These are phyloP conservation scores for Vachellia pachyceras DNA, from an alignment of 306 rosid genomes.

Conservation along the genomic window DNA sequence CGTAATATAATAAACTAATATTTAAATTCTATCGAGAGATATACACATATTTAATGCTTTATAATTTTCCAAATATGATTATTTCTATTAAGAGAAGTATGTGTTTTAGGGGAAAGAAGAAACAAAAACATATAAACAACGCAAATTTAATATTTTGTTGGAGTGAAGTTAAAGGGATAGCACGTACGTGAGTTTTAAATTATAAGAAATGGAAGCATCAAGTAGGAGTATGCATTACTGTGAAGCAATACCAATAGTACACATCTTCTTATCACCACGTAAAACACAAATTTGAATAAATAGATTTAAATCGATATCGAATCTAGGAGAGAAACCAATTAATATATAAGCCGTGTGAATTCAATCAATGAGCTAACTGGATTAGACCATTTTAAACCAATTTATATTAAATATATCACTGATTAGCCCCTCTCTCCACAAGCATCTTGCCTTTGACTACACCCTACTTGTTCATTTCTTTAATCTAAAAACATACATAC, in stretches of 20 bases:
- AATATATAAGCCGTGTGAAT: not conserved
- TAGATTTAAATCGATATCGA: not conserved
- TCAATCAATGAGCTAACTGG: not conserved
- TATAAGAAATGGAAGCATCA: not conserved
- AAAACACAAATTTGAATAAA: not conserved
- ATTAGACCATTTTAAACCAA: not conserved
- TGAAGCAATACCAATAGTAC: not conserved
- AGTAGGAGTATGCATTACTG: not conserved
- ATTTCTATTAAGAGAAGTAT: too few species aligned
- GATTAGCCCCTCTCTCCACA: not conserved
- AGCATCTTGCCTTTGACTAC: conserved; percentile 31
- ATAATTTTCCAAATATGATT: too few species aligned
- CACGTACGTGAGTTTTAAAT: not conserved
- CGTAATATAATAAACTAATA: too few species aligned
- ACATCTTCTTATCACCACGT: not conserved
- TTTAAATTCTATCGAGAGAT: too few species aligned
- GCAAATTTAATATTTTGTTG: not conserved
- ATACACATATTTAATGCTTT: too few species aligned
- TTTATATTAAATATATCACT: not conserved
- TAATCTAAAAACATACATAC: not conserved
- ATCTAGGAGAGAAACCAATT: not conserved
- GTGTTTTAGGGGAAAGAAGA: too few species aligned
- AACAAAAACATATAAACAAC: not conserved
- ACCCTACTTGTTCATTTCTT: conserved; percentile 6
- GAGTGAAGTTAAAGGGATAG: not conserved